A percentile compares a stretch with the other conserved stretches of the same genome.
phyloP scores from a whole-genome alignment of 257 asterid species.

The Capsicum pubescens region DNA sequence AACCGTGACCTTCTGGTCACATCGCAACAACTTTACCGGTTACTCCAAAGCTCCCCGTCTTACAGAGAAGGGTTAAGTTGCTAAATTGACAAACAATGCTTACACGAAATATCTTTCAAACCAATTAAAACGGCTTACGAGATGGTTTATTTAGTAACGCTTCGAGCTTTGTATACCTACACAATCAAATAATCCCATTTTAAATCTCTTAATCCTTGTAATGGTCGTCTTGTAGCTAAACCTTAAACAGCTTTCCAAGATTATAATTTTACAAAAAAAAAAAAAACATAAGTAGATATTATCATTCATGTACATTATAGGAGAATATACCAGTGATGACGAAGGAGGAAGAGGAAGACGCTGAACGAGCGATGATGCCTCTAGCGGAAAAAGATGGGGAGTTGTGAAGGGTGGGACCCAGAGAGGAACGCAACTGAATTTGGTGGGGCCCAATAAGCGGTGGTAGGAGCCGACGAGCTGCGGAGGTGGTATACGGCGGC shows the following conservation, averaged over 20 bases:
- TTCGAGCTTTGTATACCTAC: background rate
- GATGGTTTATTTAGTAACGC: background rate
- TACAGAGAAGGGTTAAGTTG: background rate
- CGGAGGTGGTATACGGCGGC: slow-evolving; percentile 27
- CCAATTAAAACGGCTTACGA: background rate
- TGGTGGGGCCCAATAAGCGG: slow-evolving; percentile 25
- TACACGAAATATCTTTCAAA: background rate
- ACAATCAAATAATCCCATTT: slow-evolving; percentile 1
- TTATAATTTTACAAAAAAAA: background rate
- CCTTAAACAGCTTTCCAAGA: background rate
- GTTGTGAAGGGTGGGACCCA: slow-evolving; percentile 30
- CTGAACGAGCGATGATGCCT: slow-evolving; percentile 14
- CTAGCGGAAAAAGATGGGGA: background rate
- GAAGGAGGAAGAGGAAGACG: slow-evolving; percentile 37
- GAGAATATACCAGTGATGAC: slow-evolving; percentile 32
- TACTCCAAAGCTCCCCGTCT: background rate
- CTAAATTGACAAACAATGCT: background rate
- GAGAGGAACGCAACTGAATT: slow-evolving; percentile 14
- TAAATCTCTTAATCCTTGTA: background rate
- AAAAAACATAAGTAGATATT: no score
- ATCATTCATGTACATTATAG: no score
- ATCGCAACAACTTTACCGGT: no score
- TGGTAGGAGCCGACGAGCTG: slow-evolving; percentile 31
- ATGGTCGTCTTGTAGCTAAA: background rate
- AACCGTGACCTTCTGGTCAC: no score